A percentile compares a stretch with the other conserved stretches of the same genome.
These are phyloP conservation scores for Comarum palustre DNA, from an alignment of 306 rosid genomes.

Conservation along the genomic window DNA sequence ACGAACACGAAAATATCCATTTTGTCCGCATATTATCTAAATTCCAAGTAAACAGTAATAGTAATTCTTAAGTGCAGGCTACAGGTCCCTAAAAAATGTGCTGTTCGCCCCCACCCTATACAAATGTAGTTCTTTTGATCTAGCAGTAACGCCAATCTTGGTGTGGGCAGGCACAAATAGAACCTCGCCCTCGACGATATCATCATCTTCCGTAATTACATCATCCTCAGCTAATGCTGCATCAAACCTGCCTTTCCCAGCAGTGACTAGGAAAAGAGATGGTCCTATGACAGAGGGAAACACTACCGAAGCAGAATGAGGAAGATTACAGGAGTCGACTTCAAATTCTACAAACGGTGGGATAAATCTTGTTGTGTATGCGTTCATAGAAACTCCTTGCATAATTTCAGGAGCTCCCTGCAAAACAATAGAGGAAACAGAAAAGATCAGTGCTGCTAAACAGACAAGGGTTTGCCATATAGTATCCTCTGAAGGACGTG, in stretches of 20 bases:
- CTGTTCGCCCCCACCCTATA: constrained; percentile 44
- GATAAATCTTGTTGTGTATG: constrained; percentile 29
- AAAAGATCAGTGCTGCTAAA: not conserved
- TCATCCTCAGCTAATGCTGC: constrained; percentile 15
- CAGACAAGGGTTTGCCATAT: no score
- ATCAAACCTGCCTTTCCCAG: constrained; percentile 33
- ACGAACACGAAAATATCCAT: not conserved
- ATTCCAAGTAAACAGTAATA: not conserved
- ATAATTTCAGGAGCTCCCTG: constrained; percentile 45
- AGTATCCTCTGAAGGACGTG: no score
- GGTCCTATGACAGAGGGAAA: constrained; percentile 41
- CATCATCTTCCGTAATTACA: constrained; percentile 20
- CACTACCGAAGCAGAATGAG: constrained; percentile 25
- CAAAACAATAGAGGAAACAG: not conserved
- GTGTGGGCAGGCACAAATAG: constrained; percentile 35
- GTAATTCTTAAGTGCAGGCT: constrained; percentile 8
- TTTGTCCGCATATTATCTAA: not conserved
- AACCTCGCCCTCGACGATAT: constrained; percentile 31
- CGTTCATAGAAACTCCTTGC: constrained; percentile 32
- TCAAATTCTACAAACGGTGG: constrained; percentile 43
- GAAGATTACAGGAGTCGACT: constrained; percentile 36
- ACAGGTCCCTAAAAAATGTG: constrained; percentile 29
- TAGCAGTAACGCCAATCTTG: constrained; percentile 27
- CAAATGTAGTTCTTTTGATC: constrained; percentile 26
- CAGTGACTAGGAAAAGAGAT: constrained; percentile 32